Conservation (phyloP, 2,329 filamentous ascomycete species). For the Zarea fungicola region DNA sequence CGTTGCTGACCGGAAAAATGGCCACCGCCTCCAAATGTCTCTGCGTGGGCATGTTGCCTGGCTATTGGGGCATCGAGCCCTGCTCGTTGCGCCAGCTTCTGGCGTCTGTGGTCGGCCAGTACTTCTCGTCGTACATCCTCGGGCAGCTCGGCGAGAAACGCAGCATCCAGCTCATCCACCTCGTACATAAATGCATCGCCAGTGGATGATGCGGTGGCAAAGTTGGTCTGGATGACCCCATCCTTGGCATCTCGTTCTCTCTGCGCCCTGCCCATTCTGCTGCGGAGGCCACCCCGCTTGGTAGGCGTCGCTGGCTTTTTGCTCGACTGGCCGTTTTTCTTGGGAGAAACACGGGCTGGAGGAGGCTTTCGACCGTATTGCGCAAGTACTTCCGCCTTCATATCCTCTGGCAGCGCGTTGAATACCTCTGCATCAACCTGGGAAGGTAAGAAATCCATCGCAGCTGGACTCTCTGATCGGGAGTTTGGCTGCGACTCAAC, state of each 20-base stretch:
- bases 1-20: slow-evolving; percentile 31
- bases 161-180: slow-evolving; percentile 54
- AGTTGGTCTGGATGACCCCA: slow-evolving; percentile 68
- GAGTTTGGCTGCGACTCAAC: slow-evolving; percentile 25
- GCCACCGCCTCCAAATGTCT: slow-evolving; percentile 14
- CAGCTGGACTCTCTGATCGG: slow-evolving; percentile 37
- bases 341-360: slow-evolving; percentile 47
- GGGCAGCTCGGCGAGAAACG: slow-evolving; percentile 77
- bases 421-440: slow-evolving; percentile 84
- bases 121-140: slow-evolving; percentile 76
- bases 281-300: slow-evolving; percentile 51
- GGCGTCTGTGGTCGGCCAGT: slow-evolving; percentile 59
- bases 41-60: slow-evolving; percentile 22
- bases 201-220: slow-evolving; percentile 43
- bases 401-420: slow-evolving; percentile 74
- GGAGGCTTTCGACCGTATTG: slow-evolving; percentile 51
- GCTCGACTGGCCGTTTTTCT: slow-evolving; percentile 47
- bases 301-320: slow-evolving; percentile 57
- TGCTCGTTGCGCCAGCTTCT: slow-evolving; percentile 53
- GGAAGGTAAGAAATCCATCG: slow-evolving; percentile 52
- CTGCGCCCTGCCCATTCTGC: slow-evolving; percentile 40
- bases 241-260: slow-evolving; percentile 50
- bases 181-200: slow-evolving; percentile 26
- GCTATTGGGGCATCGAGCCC: slow-evolving; percentile 38
- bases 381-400: slow-evolving; percentile 76